Conservation (phyloP, 768 basidiomycete species). For the Saitozyma podzolica region DNA sequence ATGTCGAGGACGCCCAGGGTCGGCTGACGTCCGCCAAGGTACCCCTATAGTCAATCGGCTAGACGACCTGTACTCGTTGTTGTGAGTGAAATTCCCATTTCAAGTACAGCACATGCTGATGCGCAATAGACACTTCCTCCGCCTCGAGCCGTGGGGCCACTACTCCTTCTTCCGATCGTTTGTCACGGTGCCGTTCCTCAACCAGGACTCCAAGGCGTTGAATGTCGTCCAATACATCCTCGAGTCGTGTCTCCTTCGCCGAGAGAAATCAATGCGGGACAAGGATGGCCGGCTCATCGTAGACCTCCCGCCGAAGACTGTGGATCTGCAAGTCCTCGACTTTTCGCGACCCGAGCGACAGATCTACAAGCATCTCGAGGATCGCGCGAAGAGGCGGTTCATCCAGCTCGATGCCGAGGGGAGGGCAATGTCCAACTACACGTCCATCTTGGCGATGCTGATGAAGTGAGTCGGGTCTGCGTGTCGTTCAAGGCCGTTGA, state of each 20-base stretch:
- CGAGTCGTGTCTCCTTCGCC: conserved; percentile 78
- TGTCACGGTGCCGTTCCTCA: conserved; percentile 87
- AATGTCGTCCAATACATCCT: conserved; percentile 94
- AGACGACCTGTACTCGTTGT: conserved; percentile 84
- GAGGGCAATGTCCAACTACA: conserved; percentile 69
- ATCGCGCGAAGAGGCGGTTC: conserved; percentile 74
- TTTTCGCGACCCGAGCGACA: conserved; percentile 78
- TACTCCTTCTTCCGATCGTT: conserved; percentile 77
- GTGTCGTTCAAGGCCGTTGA: no score
- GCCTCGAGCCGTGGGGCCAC: conserved; percentile 54
- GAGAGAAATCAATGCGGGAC: conserved; percentile 93
- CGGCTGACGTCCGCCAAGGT: no score
- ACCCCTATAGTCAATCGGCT: conserved; percentile 94
- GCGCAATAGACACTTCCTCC: conserved; percentile 48
- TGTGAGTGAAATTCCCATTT: conserved; percentile 45
- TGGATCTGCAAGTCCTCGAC: conserved; percentile 70
- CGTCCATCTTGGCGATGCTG: conserved; percentile 74
- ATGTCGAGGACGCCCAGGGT: conserved; percentile 54
- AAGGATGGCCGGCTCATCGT: conserved; percentile 82
- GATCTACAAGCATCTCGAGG: conserved; percentile 85
- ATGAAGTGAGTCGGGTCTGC: conserved; percentile 66
- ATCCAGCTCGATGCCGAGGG: conserved; percentile 77
- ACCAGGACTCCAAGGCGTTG: conserved; percentile 85
- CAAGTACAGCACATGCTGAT: conserved; percentile 8
- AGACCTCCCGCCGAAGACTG: conserved; percentile 82